phyloP scores from a whole-genome alignment of 495 filamentous ascomycete species.

The Penicillium odoratum region DNA sequence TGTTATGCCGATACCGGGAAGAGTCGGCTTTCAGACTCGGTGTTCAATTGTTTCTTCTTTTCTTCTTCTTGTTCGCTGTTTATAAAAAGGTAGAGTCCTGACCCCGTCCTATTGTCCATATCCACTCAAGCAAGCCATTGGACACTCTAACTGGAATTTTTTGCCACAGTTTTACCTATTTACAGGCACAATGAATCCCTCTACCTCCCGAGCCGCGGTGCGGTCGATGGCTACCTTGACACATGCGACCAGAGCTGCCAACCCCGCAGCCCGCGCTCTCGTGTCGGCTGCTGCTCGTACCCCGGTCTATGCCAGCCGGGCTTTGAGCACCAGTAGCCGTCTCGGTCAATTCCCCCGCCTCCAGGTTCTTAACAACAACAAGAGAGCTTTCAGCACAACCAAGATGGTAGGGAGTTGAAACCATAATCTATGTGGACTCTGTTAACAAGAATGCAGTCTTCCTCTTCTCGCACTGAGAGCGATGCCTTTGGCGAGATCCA shows the following conservation, averaged over 20 bases:
- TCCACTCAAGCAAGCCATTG: slow-evolving; percentile 11
- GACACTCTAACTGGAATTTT: slow-evolving; percentile 18
- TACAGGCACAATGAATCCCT: slow-evolving; percentile 24
- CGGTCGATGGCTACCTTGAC: slow-evolving; percentile 45
- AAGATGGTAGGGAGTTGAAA: slow-evolving; percentile 39
- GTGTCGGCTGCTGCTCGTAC: slow-evolving; percentile 31
- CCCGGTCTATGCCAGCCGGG: slow-evolving; percentile 32
- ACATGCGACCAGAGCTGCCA: slow-evolving; percentile 40
- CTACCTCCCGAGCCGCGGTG: slow-evolving; percentile 45
- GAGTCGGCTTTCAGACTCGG: slow-evolving; percentile 34
- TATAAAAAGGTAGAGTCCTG: slow-evolving; percentile 17
- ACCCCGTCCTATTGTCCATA: slow-evolving; percentile 13
- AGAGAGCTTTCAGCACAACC: slow-evolving; percentile 47
- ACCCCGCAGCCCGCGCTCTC: slow-evolving; percentile 40
- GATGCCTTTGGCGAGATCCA: slow-evolving; percentile 97
- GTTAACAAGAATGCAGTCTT: slow-evolving; percentile 29
- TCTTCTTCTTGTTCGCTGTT: slow-evolving; percentile 11
- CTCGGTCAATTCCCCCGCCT: slow-evolving; percentile 44
- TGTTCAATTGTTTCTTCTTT: slow-evolving; percentile 20
- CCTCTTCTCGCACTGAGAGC: slow-evolving; percentile 68
- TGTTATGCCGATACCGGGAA: slow-evolving; percentile 42
- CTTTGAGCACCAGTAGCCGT: slow-evolving; percentile 40
- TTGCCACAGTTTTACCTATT: slow-evolving; percentile 4
- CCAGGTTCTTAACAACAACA: slow-evolving; percentile 40
- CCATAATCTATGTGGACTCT: not conserved